Conservation (phyloP, 169 alveolate genomes). For the Eimeria maxima region DNA sequence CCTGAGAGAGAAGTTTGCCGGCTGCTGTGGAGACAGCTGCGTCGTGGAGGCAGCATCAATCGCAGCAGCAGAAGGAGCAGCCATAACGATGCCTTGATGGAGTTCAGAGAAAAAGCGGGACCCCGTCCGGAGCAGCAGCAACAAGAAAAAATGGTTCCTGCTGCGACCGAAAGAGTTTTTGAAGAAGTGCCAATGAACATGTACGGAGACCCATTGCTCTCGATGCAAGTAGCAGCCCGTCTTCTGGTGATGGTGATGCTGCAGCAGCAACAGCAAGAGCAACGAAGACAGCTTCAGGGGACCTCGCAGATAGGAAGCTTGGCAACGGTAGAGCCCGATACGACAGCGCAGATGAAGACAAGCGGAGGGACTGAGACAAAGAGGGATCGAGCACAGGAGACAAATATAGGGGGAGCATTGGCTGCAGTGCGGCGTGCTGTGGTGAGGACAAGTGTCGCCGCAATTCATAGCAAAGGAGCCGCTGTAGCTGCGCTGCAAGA, state of each 20-base stretch:
- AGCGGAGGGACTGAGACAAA: not conserved
- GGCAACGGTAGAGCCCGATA: not conserved
- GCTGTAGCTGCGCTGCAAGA: constrained; percentile 23
- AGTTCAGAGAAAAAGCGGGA: not conserved
- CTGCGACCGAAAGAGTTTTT: not conserved
- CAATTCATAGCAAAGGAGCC: constrained; percentile 11
- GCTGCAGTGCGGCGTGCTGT: constrained; percentile 14
- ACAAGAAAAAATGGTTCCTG: not conserved
- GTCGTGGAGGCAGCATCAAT: not conserved
- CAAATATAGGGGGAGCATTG: not conserved
- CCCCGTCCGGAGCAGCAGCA: not conserved
- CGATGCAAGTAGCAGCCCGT: constrained; percentile 36
- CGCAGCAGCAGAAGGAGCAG: not conserved
- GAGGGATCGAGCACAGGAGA: not conserved
- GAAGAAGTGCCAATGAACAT: constrained; percentile 49
- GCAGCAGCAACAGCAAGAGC: constrained; percentile 34
- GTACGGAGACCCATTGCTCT: constrained; percentile 29
- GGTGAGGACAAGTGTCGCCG: not conserved
- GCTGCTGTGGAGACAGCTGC: constrained; percentile 46
- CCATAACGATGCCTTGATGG: not conserved
- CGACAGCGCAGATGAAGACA: not conserved
- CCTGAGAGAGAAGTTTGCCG: constrained; percentile 3
- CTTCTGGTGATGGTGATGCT: constrained; percentile 24
- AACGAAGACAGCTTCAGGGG: not conserved
- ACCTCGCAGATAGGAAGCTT: not conserved